Base-by-base conservation (phyloP, 2,329 filamentous ascomycete species). In the Xylariaceae sp. region DNA sequence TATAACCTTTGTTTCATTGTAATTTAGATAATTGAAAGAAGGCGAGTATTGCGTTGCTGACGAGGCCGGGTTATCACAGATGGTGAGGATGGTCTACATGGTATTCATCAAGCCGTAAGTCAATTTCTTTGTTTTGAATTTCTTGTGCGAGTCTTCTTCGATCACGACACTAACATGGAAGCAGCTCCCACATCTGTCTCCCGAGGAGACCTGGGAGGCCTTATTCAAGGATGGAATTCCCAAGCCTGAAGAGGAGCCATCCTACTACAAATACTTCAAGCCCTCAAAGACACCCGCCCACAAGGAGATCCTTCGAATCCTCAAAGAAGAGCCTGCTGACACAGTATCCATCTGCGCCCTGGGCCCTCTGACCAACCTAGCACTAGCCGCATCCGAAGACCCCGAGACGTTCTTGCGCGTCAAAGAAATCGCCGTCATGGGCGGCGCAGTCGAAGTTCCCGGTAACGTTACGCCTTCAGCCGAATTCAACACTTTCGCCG, bases 401-500 rank as follows among this genome's bases (percentile, higher is more conserved):
- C 85, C 91, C 0, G 88, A 92, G 66, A 85, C 90, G 0, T 96
- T 98, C 66, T 75, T 98, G 44, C 82, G 83, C 35, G 88, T 83
- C 39, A 95, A 94, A 65, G 90, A 97, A 67, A 79, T 98, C 3
- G 85, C 95, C 4, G 87, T 96, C 37, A 98, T 98, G 93, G 93
- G 92, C 48, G 93, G 93, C 48, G 84, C 88, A 20, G 79, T 98
- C 43, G 76, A 86, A 48, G 71, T 82, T 36, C 77, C 83, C 40
- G 93, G 93, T 56, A 98, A 98, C 66, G 82, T 88, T 60, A 83
- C 82, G 37, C 92, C 93, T 2, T 80, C 85, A 11, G 89, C 88
- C 52, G 93, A 98, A 65, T 98, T 98, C 78, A 98, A 98, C 72
- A 86, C 86, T 46, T 95, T 89, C 61, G 91, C 93, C 47, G 94